These are phyloP conservation scores for Dendrothele bispora DNA, from an alignment of 768 basidiomycete species.

Conservation along the genomic window DNA sequence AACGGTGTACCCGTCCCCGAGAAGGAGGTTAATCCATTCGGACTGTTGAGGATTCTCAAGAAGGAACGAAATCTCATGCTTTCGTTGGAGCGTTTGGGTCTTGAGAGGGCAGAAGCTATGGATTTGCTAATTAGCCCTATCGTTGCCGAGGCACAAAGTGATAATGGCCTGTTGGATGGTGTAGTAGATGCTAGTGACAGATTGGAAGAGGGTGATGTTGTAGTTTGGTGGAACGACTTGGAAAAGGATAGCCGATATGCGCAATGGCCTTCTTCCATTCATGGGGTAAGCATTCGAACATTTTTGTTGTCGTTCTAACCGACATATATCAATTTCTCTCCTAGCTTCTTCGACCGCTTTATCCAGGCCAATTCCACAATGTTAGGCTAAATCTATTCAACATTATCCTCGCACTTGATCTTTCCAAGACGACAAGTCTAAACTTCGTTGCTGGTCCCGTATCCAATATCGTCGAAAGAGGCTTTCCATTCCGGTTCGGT, in stretches of 20 bases:
- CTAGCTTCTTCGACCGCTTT: slow-evolving; percentile 75
- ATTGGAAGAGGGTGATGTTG: slow-evolving; percentile 68
- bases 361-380: slow-evolving; percentile 77
- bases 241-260: slow-evolving; percentile 76
- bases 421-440: slow-evolving; percentile 61
- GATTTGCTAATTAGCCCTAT: slow-evolving; percentile 67
- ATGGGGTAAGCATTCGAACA: slow-evolving; percentile 36
- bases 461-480: slow-evolving; percentile 67
- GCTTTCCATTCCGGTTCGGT: slow-evolving; percentile 82
- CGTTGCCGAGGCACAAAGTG: slow-evolving; percentile 52
- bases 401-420: slow-evolving; percentile 76
- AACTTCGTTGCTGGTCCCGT: slow-evolving; percentile 66
- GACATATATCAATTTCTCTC: neutral
- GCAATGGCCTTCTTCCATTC: slow-evolving; percentile 50
- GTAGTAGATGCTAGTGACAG: slow-evolving; percentile 93
- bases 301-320: neutral
- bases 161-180: slow-evolving; percentile 52
- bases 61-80: slow-evolving; percentile 67
- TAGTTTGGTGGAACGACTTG: slow-evolving; percentile 91
- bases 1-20: slow-evolving; percentile 69
- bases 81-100: slow-evolving; percentile 59
- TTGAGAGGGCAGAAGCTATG: slow-evolving; percentile 66
- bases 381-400: slow-evolving; percentile 83
- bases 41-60: slow-evolving; percentile 67
- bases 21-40: slow-evolving; percentile 71